phyloP scores from a whole-genome alignment of 768 basidiomycete genomes.

The Russula earlei region DNA sequence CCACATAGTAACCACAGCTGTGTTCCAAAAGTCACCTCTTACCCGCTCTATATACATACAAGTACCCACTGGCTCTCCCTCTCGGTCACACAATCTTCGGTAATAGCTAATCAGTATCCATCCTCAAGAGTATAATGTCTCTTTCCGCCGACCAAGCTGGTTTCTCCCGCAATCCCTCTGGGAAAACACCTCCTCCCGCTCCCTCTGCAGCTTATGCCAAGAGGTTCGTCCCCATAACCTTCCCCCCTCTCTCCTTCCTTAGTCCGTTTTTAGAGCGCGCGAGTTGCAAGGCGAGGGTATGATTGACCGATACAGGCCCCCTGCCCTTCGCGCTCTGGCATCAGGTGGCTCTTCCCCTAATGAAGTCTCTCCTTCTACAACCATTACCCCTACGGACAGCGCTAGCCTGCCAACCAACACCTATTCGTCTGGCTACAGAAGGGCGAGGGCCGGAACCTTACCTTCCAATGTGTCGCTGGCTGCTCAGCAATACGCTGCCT shows the following conservation, averaged over 20 bases:
- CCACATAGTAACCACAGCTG: conserved; percentile 34
- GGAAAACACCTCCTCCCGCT: conserved; percentile 85
- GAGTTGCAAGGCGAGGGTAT: conserved; percentile 77
- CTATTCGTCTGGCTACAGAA: conserved; percentile 80
- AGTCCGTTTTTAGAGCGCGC: conserved; percentile 52
- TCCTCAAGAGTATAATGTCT: conserved; percentile 76
- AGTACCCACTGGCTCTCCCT: conserved; percentile 12
- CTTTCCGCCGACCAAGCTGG: conserved; percentile 79
- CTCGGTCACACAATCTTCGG: conserved; percentile 27
- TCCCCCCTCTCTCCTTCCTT: conserved; percentile 18
- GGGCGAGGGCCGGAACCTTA: conserved; percentile 95
- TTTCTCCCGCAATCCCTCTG: conserved; percentile 76
- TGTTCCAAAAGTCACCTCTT: conserved; percentile 26
- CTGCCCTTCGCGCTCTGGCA: conserved; percentile 61
- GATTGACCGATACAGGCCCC: conserved; percentile 66
- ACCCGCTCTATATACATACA: conserved; percentile 26
- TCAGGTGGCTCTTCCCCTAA: conserved; percentile 66
- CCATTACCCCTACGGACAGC: conserved; percentile 45
- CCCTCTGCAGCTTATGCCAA: conserved; percentile 86
- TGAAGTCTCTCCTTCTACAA: conserved; percentile 49
- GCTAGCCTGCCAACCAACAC: conserved; percentile 57
- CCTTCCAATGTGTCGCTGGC: conserved; percentile 91
- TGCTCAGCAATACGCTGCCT: conserved; percentile 70
- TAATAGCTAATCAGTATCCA: conserved; percentile 80
- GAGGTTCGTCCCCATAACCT: conserved; percentile 40